Percentiles rank a stretch among this genome's conserved stretches.
These are phyloP conservation scores for Melocanna baccifera DNA, from an alignment of 176 grass and related monocot genomes.

Conservation along the genomic window DNA sequence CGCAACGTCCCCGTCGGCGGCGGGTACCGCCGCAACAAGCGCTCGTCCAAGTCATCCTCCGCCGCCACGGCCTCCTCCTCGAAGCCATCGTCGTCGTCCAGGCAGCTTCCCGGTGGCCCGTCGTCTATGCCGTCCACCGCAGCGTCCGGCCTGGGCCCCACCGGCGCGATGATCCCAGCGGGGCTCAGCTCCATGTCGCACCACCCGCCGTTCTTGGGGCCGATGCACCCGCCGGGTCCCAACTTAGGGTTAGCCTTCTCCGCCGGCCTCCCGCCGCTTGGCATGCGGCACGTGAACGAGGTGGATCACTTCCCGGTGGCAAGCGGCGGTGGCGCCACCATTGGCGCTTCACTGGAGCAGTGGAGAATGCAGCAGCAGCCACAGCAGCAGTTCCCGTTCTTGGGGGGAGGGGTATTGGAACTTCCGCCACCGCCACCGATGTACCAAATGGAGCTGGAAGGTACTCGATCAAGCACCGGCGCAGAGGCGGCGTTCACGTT, in stretches of 20 bases:
- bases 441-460: slow-evolving; percentile 57
- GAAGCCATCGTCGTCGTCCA: slow-evolving; percentile 32
- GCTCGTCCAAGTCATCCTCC: slow-evolving; percentile 54
- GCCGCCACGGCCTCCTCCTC: slow-evolving; percentile 37
- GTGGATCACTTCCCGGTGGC: slow-evolving; percentile 52
- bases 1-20: slow-evolving; percentile 90
- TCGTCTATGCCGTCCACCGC: slow-evolving; percentile 24
- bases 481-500: slow-evolving; percentile 39
- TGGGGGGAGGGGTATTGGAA: slow-evolving; percentile 40
- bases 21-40: slow-evolving; percentile 87
- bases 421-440: slow-evolving; percentile 34
- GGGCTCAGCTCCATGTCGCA: slow-evolving; percentile 29
- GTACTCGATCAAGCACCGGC: slow-evolving; percentile 27
- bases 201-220: slow-evolving; percentile 60
- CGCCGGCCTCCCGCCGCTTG: slow-evolving; percentile 41
- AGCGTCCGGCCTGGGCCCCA: neutral
- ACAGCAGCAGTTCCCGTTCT: slow-evolving; percentile 65
- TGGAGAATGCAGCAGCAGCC: slow-evolving; percentile 58
- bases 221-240: slow-evolving; percentile 50
- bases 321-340: slow-evolving; percentile 39
- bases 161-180: slow-evolving; percentile 24
- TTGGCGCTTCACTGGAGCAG: slow-evolving; percentile 47
- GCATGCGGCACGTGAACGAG: slow-evolving; percentile 45
- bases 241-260: slow-evolving; percentile 75
- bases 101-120: neutral